Evolutionary conservation across 345 rosid genomes (phyloP), one percentile per base, ranked within the genome.

Genomic region (Hevea brasiliensis): DNA sequence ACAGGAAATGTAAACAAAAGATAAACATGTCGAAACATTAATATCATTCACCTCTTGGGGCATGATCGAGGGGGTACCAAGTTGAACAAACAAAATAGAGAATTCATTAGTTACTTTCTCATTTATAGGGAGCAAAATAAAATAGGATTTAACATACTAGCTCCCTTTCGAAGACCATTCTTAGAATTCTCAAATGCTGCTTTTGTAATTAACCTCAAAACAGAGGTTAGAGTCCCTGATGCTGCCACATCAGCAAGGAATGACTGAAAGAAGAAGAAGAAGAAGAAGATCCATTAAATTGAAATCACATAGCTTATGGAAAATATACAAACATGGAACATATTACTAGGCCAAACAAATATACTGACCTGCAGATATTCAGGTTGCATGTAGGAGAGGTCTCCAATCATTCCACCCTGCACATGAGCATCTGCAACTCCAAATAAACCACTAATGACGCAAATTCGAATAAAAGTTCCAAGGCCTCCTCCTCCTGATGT

Each of bases 341-440:
- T 65, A 61, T 17, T 35, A 71, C 12, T 67, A 35, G 2, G 50
- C 47, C 29, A 59, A 66, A 41, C 45, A 67, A n/a, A 8, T 0
- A 40, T 29, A 62, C 72, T 26, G 48, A 89, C 98, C 85, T 92
- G 98, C 61, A 90, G 79, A 72, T 92, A 84, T 61, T 76, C 81
- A 18, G 91, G 87, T 6, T 15, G 74, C 98, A 92, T 94, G 77
- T 75, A 87, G 50, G 95, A 90, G 62, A 90, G 89, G 71, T 94
- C 98, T 79, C 97, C 98, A 53, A 88, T 80, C 95, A 94, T 89
- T 70, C 91, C 98, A 67, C 98, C 95, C 80, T 92, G 92, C 26
- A 89, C 95, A 74, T 82, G 81, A 75, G 92, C 98, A 90, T 90
- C 97, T 59, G 98, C 95, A 24, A 88, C 53, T 32, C 98, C 98